Base-by-base conservation (phyloP, 2,329 filamentous ascomycete species). In the Penicillium hesseltinei region DNA sequence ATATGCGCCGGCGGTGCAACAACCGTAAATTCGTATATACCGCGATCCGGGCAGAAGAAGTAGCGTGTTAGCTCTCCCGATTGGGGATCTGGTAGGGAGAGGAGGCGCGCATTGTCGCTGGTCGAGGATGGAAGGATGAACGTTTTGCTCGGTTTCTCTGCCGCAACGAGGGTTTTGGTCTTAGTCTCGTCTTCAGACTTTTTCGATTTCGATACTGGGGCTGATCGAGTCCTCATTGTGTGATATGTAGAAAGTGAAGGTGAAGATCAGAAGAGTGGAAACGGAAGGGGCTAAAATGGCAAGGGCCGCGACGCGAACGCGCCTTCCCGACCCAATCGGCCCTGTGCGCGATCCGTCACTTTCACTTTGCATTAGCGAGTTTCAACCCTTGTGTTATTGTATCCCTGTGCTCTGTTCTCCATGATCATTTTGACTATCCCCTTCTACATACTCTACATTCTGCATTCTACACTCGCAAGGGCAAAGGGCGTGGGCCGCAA, bases 11-110 rank as follows among this genome's bases (percentile, higher is more conserved):
- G 77, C 5, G 82, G 77, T 9, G 79, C 73, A 53, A 88, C 76
- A 53, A 78, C 78, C 3, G 82, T 87, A 68, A 88, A 86, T 62
- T 88, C 85, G 66, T 82, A 83, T 54, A 87, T 74, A 4, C 85
- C 85, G 21, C 77, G 77, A 27, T 79, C 70, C 0, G 85, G 84
- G 60, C 84, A 86, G 65, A 85, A 84, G 58, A 81, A 80, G 64
- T 86, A 88, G 59, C 83, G 77, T 45, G 73, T 80, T 4, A 78
- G 71, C 8, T 69, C 70, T 4, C 69, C 70, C 15, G 79, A 82
- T 38, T 79, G 78, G 8, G 85, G 85, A 58, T 84, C 79, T 5
- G 81, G 77, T 11, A 88, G 71, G 5, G 79, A 81, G 57, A 85
- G 68, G 46, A 88, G 81, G 52, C 83, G 78, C 42, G 84, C 78